Evolutionary conservation across 805 yeast species (phyloP).

Genomic region (Kuraishia ogatae): DNA sequence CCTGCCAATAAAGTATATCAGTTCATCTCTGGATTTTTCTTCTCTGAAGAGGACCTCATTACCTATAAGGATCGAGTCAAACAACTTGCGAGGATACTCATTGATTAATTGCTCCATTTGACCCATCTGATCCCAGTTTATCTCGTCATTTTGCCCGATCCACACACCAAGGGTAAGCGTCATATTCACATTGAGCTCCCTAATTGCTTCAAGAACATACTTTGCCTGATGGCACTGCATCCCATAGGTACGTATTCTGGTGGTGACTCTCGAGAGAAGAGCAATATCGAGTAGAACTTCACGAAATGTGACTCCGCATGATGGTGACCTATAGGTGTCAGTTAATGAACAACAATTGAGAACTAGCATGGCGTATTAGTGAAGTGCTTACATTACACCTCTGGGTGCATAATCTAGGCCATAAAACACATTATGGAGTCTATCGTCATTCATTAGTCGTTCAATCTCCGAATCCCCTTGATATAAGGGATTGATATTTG

Average conservation of each 20-base stretch:
- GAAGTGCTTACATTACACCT: conserved; percentile 28
- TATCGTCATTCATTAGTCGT: conserved; percentile 25
- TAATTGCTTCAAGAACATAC: conserved; percentile 43
- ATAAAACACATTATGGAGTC: conserved; percentile 31
- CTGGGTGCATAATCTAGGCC: conserved; percentile 58
- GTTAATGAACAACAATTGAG: neutral
- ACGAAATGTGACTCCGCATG: conserved; percentile 38
- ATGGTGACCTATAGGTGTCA: conserved; percentile 24
- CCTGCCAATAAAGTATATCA: conserved; percentile 32
- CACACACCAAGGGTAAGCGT: conserved; percentile 55
- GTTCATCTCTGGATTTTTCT: conserved; percentile 30
- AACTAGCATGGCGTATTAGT: too few relatives aligned
- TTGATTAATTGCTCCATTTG: conserved; percentile 32
- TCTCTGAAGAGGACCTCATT: conserved; percentile 51
- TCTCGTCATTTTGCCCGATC: conserved; percentile 38
- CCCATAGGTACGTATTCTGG: conserved; percentile 48
- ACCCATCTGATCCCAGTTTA: conserved; percentile 36
- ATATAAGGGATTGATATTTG: conserved; percentile 24
- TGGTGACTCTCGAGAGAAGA: conserved; percentile 47
- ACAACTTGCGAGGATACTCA: conserved; percentile 32
- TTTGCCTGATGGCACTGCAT: conserved; percentile 54
- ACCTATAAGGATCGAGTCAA: conserved; percentile 50
- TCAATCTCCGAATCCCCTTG: conserved; percentile 25
- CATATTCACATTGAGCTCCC: conserved; percentile 40
- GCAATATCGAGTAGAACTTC: conserved; percentile 52